Percentiles rank a stretch among this genome's conserved stretches.
These are phyloP conservation scores for Malassezia vespertilionis DNA, from an alignment of 1,284 basidiomycete genomes.

Conservation along the genomic window DNA sequence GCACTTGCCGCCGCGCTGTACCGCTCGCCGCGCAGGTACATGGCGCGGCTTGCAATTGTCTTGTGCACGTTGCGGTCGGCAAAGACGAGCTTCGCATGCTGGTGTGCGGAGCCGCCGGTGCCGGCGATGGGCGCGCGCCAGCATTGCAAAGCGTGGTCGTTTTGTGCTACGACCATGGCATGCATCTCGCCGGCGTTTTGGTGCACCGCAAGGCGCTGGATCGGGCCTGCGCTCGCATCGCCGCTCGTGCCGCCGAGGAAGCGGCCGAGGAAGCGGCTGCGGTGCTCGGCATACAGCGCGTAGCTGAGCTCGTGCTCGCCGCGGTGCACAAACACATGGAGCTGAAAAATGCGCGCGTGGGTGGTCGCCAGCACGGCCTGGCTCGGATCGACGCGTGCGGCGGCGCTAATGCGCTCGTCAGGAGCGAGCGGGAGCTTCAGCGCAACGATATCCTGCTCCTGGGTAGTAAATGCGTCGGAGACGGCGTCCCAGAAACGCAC, in stretches of 20 bases:
- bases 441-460: too few relatives aligned
- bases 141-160: constrained; percentile 30
- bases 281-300: constrained; percentile 23
- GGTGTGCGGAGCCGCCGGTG: constrained; percentile 29
- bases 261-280: constrained; percentile 34
- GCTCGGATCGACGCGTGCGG: constrained; percentile 12
- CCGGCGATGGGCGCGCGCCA: constrained; percentile 39
- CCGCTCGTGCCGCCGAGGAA: constrained; percentile 29
- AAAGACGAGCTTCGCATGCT: constrained; percentile 36
- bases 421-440: constrained; percentile 4
- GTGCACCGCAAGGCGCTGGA: constrained; percentile 27
- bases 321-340: constrained; percentile 8
- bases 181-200: constrained; percentile 18
- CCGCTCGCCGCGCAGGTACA: constrained; percentile 24
- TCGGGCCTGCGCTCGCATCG: constrained; percentile 20
- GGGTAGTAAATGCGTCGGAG: constrained; percentile 10
- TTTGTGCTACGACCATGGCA: constrained; percentile 30
- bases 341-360: constrained; percentile 8
- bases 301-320: constrained; percentile 6
- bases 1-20: constrained; percentile 25
- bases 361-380: constrained; percentile 10
- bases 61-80: constrained; percentile 3
- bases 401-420: constrained; percentile 2
- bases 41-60: constrained; percentile 18
- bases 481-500: constrained; percentile 13